phyloP scores from a whole-genome alignment of 2,329 filamentous ascomycete genomes.

The Aureobasidium sp. region DNA sequence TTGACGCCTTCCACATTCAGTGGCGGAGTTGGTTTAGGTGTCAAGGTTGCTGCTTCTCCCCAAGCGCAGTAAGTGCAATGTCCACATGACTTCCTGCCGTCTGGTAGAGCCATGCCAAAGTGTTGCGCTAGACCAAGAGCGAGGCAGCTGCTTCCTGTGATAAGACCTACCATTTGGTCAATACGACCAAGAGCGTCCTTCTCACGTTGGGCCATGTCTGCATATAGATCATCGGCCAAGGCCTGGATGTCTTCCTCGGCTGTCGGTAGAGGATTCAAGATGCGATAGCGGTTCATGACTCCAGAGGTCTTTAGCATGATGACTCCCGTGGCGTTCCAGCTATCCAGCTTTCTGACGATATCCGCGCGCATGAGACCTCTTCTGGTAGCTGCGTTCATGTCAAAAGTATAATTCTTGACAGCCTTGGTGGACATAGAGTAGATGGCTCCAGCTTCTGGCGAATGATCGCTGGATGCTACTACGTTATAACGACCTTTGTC shows the following conservation, averaged over 20 bases:
- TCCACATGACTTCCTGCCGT: slow-evolving; percentile 40
- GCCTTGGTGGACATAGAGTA: slow-evolving; percentile 32
- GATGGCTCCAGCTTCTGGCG: slow-evolving; percentile 38
- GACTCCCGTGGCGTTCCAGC: slow-evolving; percentile 40
- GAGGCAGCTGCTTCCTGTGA: slow-evolving; percentile 46
- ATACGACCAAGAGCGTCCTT: slow-evolving; percentile 44
- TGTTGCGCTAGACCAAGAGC: slow-evolving; percentile 45
- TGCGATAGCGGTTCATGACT: slow-evolving; percentile 45
- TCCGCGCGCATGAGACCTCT: slow-evolving; percentile 35
- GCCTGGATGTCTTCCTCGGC: slow-evolving; percentile 33
- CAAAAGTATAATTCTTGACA: slow-evolving; percentile 38
- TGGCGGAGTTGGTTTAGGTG: slow-evolving; percentile 31
- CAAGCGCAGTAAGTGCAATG: slow-evolving; percentile 43
- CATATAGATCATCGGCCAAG: slow-evolving; percentile 41
- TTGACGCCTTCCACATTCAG: slow-evolving; percentile 33
- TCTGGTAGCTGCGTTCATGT: slow-evolving; percentile 35
- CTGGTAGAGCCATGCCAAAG: slow-evolving; percentile 47
- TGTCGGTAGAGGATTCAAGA: slow-evolving; percentile 40
- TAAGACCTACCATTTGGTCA: slow-evolving; percentile 43
- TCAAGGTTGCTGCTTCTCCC: slow-evolving; percentile 24
- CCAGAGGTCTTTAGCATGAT: slow-evolving; percentile 46
- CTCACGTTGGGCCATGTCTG: slow-evolving; percentile 44
- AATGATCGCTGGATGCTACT: slow-evolving; percentile 27
- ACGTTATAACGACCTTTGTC: slow-evolving; percentile 16
- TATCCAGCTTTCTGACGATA: slow-evolving; percentile 46